Conservation (phyloP, 768 basidiomycete species). For the Pleurotus platypus region DNA sequence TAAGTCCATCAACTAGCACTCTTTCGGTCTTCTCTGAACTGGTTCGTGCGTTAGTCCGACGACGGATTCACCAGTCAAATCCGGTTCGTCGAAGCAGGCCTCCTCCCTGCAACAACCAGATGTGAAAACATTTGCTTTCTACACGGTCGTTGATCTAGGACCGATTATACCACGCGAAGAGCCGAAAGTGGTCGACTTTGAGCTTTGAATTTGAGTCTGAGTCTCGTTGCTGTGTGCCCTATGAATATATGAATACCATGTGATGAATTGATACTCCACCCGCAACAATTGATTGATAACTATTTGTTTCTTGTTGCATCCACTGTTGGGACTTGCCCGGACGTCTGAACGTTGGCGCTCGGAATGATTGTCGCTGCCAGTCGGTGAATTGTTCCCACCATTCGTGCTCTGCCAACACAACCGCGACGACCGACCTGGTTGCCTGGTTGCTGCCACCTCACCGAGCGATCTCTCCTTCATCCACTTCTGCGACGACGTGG, state of each 20-base stretch:
- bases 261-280: too few relatives aligned
- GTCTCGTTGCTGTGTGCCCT: too few relatives aligned
- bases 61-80: slow-evolving; percentile 11
- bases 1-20: slow-evolving; percentile 25
- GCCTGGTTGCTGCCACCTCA: slow-evolving; percentile 9
- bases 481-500: not conserved
- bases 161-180: slow-evolving; percentile 62
- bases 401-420: not conserved
- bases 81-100: slow-evolving; percentile 32
- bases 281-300: too few relatives aligned
- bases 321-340: too few relatives aligned
- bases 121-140: slow-evolving; percentile 88
- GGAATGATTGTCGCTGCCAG: not conserved
- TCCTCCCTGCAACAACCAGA: slow-evolving; percentile 55
- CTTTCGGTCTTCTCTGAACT: slow-evolving; percentile 3
- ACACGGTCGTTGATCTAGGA: slow-evolving; percentile 80
- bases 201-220: slow-evolving; percentile 11
- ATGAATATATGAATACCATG: too few relatives aligned
- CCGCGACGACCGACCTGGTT: not conserved
- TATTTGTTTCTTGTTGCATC: too few relatives aligned
- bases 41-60: not conserved
- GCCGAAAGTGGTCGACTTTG: slow-evolving; percentile 22
- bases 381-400: not conserved
- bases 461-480: not conserved
- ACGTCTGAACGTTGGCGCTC: not conserved